phyloP scores from a whole-genome alignment of 306 rosid species.

The Prosopis cineraria region DNA sequence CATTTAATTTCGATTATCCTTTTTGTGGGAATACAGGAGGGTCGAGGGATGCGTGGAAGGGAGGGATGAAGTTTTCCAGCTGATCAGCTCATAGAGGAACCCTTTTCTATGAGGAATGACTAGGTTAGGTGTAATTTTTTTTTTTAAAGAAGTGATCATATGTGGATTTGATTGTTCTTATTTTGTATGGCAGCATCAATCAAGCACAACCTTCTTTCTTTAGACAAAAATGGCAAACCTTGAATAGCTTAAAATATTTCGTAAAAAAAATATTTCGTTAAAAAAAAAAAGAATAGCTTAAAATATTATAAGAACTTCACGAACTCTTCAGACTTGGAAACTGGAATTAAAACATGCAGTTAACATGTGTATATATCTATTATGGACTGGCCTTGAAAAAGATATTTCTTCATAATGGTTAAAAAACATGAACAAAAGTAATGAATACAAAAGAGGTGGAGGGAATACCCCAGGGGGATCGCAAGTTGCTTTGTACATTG shows the following conservation, averaged over 20 bases:
- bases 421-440: background rate
- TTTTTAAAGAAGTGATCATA: too few relatives aligned
- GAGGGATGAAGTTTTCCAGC: too few relatives aligned
- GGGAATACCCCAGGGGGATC: background rate
- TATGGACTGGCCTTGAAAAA: background rate
- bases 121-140: too few relatives aligned
- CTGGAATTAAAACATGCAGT: background rate
- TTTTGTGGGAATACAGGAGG: too few relatives aligned
- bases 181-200: conserved; percentile 23
- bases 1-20: background rate
- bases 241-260: background rate
- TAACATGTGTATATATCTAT: background rate
- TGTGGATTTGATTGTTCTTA: background rate
- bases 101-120: too few relatives aligned
- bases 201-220: conserved; percentile 6
- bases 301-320: background rate
- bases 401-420: background rate
- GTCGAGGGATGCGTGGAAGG: too few relatives aligned
- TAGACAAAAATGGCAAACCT: conserved; percentile 3
- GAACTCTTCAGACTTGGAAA: background rate
- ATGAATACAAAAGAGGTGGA: background rate
- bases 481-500: too few relatives aligned
- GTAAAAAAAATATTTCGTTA: too few relatives aligned
- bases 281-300: background rate
- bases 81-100: too few relatives aligned